Conservation (phyloP, 1,139 yeast species). For the Debaryomyces sp. region DNA sequence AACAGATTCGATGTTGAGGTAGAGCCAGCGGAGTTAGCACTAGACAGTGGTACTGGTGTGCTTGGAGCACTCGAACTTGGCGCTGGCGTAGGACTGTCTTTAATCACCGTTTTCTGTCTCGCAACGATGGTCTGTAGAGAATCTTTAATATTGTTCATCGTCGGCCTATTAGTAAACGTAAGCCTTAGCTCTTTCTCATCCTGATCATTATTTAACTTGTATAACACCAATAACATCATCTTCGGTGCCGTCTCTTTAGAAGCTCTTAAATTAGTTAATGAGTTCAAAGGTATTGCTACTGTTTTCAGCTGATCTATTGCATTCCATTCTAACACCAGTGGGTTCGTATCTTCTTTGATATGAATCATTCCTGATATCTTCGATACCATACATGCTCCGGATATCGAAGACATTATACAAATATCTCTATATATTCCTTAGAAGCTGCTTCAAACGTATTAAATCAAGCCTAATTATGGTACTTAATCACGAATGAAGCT, state of each 20-base stretch:
- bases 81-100: constrained; percentile 29
- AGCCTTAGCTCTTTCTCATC: constrained; percentile 51
- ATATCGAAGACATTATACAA: constrained; percentile 31
- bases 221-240: constrained; percentile 64
- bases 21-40: constrained; percentile 10
- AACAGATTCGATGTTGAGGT: constrained; percentile 25
- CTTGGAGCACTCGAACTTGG: constrained; percentile 13
- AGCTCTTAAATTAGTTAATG: constrained; percentile 67
- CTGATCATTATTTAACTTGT: constrained; percentile 30
- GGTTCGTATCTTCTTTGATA: constrained; percentile 65
- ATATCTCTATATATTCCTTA: not conserved
- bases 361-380: constrained; percentile 69
- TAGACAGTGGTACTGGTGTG: constrained; percentile 12
- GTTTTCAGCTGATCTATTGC: constrained; percentile 62
- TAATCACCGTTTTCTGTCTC: constrained; percentile 56
- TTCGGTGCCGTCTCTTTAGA: constrained; percentile 72
- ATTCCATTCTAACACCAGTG: constrained; percentile 68
- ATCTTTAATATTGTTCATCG: constrained; percentile 75
- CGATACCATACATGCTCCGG: constrained; percentile 72
- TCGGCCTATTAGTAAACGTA: constrained; percentile 68
- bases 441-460: not conserved
- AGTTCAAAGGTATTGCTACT: constrained; percentile 53
- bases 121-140: constrained; percentile 73
- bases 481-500: not conserved
- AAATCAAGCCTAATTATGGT: not conserved